Conservation (phyloP, 192 early-diverging fungal species). For the Allomyces arbusculus region DNA sequence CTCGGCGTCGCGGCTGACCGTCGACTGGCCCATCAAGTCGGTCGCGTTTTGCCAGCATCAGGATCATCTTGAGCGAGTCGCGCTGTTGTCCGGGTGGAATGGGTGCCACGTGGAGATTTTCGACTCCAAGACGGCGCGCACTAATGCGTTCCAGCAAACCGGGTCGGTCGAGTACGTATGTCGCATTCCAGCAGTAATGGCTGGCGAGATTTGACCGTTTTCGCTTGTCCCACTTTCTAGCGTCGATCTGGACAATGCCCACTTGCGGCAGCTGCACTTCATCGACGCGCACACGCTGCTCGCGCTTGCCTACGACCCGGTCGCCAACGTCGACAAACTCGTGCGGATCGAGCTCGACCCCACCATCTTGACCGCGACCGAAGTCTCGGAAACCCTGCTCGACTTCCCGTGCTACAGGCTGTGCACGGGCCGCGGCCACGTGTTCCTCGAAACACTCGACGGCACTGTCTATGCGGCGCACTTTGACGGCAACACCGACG, state of each 20-base stretch:
- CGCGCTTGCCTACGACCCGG: constrained; percentile 26
- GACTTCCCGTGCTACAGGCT: constrained; percentile 14
- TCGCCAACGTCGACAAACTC: constrained; percentile 13
- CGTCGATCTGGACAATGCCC: too few species aligned
- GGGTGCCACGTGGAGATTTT: too few species aligned
- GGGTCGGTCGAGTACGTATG: too few species aligned
- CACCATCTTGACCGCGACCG: constrained; percentile 8
- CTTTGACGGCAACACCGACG: neutral
- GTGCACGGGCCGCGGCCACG: constrained; percentile 8
- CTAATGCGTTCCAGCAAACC: too few species aligned
- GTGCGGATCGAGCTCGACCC: constrained; percentile 17
- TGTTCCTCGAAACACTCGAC: constrained; percentile 18
- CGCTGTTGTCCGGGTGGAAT: too few species aligned
- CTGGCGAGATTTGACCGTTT: too few species aligned
- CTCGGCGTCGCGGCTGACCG: constrained; percentile 22
- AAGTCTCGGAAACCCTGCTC: constrained; percentile 6
- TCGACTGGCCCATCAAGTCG: constrained; percentile 23
- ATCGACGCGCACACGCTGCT: constrained; percentile 24
- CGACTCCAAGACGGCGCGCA: too few species aligned
- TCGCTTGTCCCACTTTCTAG: too few species aligned
- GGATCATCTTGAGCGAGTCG: neutral
- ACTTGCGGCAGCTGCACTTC: constrained; percentile 49
- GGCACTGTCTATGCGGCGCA: constrained; percentile 19
- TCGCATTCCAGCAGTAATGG: too few species aligned
- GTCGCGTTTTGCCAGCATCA: constrained; percentile 37